Base-by-base conservation (phyloP, 2,329 filamentous ascomycete genomes). In the Ramularia collo-cygni region DNA sequence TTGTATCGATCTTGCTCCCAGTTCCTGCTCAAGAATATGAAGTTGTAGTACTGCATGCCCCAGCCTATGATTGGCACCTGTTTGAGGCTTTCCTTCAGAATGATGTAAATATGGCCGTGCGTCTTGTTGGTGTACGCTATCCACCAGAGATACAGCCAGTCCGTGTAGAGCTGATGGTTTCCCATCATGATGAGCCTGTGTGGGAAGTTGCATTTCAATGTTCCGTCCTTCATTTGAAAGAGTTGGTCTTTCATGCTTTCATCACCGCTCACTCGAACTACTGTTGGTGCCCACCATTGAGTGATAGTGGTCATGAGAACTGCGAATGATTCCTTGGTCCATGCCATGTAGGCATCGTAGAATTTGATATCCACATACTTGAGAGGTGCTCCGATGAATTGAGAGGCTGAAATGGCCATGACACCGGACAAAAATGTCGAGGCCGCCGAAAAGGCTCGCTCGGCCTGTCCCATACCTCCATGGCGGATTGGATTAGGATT, bases 131-230 rank as follows among this genome's bases (percentile, higher is more conserved):
- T 83, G 57, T 93, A 93, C 34, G 79, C 83, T 14, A 83, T 78
- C 87, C 87, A 93, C 87, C 87, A 94, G n/a, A 94, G 75, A 61
- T 93, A 94, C 14, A 93, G 64, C 86, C 86, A 93, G 65, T 93
- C 86, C 8, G 85, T 89, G 62, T 59, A 53, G 42, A 71, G 61
- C 58, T 92, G 86, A 59, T 94, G 87, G 59, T 94, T 94, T 18
- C 87, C 84, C 52, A 93, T 81, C 63, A 94, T 68, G 32, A 94
- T 92, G 92, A 93, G 68, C 35, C 87, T 76, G 57, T 92, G 81
- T 0, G 87, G 85, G 50, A 94, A 94, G 49, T 77, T 71, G 60
- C 85, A 88, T 55, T 87, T 72, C 26, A 93, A 73, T 38, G 79
- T 76, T 10, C 87, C 87, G 56, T 88, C 83, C 3, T 71, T 63